phyloP scores from a whole-genome alignment of 352 stramenopile genomes.

The Thalassiosira allenii region DNA sequence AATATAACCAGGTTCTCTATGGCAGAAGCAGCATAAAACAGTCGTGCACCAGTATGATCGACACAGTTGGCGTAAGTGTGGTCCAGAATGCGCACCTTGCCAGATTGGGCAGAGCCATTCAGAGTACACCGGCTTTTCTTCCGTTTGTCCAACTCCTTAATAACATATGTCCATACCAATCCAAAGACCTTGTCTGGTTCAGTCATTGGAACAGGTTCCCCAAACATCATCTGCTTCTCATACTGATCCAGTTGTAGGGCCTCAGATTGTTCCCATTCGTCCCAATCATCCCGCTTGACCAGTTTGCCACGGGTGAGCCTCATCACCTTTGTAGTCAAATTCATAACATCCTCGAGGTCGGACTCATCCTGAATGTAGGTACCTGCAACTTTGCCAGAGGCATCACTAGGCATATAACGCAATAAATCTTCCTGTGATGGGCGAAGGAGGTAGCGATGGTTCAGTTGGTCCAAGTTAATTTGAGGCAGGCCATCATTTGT shows the following conservation, averaged over 20 bases:
- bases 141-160: constrained; percentile 24
- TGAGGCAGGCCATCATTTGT: not conserved
- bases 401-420: too few species aligned
- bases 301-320: constrained; percentile 32
- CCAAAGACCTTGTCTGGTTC: constrained; percentile 12
- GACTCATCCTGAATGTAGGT: too few species aligned
- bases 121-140: constrained; percentile 43
- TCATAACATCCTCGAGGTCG: too few species aligned
- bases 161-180: constrained; percentile 39
- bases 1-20: constrained; percentile 26
- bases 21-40: constrained; percentile 56
- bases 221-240: constrained; percentile 60
- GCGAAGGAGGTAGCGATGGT: not conserved
- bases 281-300: constrained; percentile 42
- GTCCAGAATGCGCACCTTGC: constrained; percentile 31
- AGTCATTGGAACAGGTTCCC: constrained; percentile 12
- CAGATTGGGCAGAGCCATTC: constrained; percentile 43
- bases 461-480: not conserved
- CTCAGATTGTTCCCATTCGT: constrained; percentile 48
- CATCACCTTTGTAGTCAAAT: not conserved
- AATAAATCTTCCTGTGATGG: too few species aligned
- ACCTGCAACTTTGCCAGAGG: too few species aligned
- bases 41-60: constrained; percentile 41
- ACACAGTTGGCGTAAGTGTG: constrained; percentile 49
- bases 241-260: constrained; percentile 61